Evolutionary conservation across 352 stramenopile genomes (phyloP).

Genomic region (Blastocystis sp.): DNA sequence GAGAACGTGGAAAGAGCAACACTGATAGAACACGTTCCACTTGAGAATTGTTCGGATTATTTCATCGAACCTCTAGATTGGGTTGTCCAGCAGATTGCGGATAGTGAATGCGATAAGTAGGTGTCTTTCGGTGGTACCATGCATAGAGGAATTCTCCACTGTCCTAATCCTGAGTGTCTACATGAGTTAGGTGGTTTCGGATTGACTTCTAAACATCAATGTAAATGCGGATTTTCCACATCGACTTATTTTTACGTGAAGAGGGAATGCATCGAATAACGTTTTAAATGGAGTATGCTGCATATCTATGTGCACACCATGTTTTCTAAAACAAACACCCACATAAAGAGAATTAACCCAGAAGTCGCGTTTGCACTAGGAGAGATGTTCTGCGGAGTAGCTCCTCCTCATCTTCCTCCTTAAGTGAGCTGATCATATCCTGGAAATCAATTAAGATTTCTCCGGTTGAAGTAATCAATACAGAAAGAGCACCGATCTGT

Average conservation of each 20-base stretch:
- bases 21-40: background rate
- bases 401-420: slow-evolving; percentile 24
- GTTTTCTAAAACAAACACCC: background rate
- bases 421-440: slow-evolving; percentile 15
- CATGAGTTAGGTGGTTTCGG: background rate
- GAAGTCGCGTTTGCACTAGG: slow-evolving; percentile 36
- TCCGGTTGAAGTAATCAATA: background rate
- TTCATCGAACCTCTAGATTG: background rate
- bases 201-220: background rate
- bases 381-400: slow-evolving; percentile 57
- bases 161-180: background rate
- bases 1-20: background rate
- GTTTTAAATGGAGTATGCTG: background rate
- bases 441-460: slow-evolving; percentile 55
- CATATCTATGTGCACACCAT: background rate
- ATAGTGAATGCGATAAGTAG: background rate
- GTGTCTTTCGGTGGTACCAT: background rate
- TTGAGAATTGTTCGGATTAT: background rate
- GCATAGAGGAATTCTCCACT: background rate
- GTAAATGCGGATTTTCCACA: background rate
- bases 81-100: background rate
- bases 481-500: background rate
- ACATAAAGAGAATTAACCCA: slow-evolving; percentile 7
- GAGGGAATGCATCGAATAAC: background rate
- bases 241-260: background rate